Conservation (phyloP, 2,329 filamentous ascomycete genomes). For the Thermoascus crustaceus region DNA sequence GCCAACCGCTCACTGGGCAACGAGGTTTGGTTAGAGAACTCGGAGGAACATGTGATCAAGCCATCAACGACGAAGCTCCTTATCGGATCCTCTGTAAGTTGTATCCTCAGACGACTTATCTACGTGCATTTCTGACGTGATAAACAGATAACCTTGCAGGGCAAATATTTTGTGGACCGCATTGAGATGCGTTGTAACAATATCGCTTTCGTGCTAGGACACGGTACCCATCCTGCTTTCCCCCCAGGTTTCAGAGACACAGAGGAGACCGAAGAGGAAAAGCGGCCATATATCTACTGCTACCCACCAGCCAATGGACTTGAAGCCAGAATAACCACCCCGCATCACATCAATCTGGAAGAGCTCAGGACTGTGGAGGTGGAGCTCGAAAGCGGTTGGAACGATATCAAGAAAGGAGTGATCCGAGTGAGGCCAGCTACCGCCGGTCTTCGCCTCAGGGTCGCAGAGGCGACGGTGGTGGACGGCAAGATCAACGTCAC, state of each 20-base stretch:
- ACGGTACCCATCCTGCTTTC: constrained; percentile 20
- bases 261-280: constrained; percentile 26
- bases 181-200: constrained; percentile 49
- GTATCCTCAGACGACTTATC: constrained; percentile 10
- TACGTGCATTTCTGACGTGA: constrained; percentile 2
- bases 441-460: constrained; percentile 51
- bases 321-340: constrained; percentile 57
- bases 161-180: constrained; percentile 66
- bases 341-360: constrained; percentile 69
- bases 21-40: constrained; percentile 59
- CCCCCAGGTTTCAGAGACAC: constrained; percentile 29
- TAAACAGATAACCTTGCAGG: constrained; percentile 42
- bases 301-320: constrained; percentile 65
- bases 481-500: constrained; percentile 35
- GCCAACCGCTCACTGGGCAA: constrained; percentile 41
- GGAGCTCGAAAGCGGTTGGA: constrained; percentile 64
- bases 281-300: constrained; percentile 56
- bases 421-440: constrained; percentile 51
- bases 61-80: constrained; percentile 48
- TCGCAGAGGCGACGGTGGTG: constrained; percentile 41
- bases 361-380: constrained; percentile 70
- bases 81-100: constrained; percentile 41
- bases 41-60: constrained; percentile 40
- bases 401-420: constrained; percentile 47
- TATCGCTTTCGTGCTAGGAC: constrained; percentile 28